Conservation (phyloP, 208 protist species). For the Sergeia podlipaevii region DNA sequence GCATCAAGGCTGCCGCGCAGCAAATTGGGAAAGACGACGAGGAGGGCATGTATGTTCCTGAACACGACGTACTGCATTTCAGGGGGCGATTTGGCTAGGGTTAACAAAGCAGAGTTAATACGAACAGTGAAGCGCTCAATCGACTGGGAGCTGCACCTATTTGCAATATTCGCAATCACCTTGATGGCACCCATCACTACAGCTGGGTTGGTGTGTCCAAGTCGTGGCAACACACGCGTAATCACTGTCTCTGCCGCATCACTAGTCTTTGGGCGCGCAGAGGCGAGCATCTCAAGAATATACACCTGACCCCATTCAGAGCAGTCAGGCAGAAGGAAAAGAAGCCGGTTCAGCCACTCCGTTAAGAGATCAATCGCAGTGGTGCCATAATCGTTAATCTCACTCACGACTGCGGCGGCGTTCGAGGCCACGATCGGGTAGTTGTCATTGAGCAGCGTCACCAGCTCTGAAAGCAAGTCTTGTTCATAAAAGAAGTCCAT, state of each 20-base stretch:
- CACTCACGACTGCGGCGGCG: slow-evolving; percentile 96
- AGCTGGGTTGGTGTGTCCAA: slow-evolving; percentile 98
- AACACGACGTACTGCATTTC: slow-evolving; percentile 98
- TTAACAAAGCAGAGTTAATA: slow-evolving; percentile 95
- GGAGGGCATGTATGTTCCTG: slow-evolving; percentile 98
- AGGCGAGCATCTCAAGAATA: slow-evolving; percentile 96
- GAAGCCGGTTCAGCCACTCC: slow-evolving; percentile 92
- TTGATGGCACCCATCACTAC: slow-evolving; percentile 97
- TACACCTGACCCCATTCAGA: slow-evolving; percentile 99
- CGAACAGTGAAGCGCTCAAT: slow-evolving; percentile 79
- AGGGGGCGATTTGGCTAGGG: slow-evolving; percentile 68
- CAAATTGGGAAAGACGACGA: slow-evolving; percentile 96
- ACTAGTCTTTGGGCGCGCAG: slow-evolving; percentile 51
- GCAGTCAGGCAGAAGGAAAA: slow-evolving; percentile 95
- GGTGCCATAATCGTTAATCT: slow-evolving; percentile 80
- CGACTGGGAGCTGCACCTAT: slow-evolving; percentile 52
- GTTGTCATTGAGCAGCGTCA: slow-evolving; percentile 94
- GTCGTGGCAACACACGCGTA: slow-evolving; percentile 93
- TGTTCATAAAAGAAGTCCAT: slow-evolving; percentile 94
- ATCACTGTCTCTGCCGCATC: slow-evolving; percentile 89
- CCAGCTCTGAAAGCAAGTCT: slow-evolving; percentile 83
- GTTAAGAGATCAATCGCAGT: slow-evolving; percentile 42
- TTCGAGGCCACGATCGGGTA: slow-evolving; percentile 98
- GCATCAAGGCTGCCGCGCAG: slow-evolving; percentile 89
- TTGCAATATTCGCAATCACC: slow-evolving; percentile 77